These are phyloP conservation scores for Scutellaria barbata DNA, from an alignment of 257 asterid species.

Conservation along the genomic window DNA sequence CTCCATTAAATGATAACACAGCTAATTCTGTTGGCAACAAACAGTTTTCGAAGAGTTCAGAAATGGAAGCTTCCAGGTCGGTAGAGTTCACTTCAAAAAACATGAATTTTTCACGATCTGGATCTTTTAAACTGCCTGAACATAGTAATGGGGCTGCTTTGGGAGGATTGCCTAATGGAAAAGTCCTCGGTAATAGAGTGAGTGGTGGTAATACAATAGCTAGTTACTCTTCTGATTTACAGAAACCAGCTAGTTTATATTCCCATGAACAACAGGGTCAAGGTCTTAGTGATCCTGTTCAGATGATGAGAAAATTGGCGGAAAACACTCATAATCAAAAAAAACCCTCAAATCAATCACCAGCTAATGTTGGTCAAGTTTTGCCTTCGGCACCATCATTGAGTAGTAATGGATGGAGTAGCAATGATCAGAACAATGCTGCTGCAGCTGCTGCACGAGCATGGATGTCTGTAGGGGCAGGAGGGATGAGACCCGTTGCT, in stretches of 20 bases:
- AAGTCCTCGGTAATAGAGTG: conserved; percentile 37
- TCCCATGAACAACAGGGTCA: conserved; percentile 60
- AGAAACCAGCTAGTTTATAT: conserved; percentile 42
- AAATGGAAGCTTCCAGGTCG: conserved; percentile 51
- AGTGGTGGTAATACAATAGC: conserved; percentile 38
- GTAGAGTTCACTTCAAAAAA: conserved; percentile 51
- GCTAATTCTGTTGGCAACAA: conserved; percentile 46
- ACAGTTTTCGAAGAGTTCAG: conserved; percentile 48
- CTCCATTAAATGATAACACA: conserved; percentile 46
- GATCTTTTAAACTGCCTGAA: conserved; percentile 57
- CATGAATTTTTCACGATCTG: conserved; percentile 49
- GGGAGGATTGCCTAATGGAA: conserved; percentile 57
- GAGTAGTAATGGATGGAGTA: conserved; percentile 46
- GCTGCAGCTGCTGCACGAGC: conserved; percentile 83
- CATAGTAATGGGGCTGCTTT: conserved; percentile 43
- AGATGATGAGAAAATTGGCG: conserved; percentile 65
- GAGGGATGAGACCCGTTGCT: conserved; percentile 59
- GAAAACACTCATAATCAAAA: conserved; percentile 70
- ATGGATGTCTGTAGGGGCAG: conserved; percentile 96
- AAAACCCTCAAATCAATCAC: conserved; percentile 44
- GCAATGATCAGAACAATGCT: conserved; percentile 61
- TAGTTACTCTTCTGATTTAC: conserved; percentile 42
- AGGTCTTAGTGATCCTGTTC: conserved; percentile 74
- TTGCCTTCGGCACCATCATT: conserved; percentile 38
- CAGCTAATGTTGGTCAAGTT: conserved; percentile 40